phyloP scores from a whole-genome alignment of 345 rosid genomes.

The Salix arbutifolia region DNA sequence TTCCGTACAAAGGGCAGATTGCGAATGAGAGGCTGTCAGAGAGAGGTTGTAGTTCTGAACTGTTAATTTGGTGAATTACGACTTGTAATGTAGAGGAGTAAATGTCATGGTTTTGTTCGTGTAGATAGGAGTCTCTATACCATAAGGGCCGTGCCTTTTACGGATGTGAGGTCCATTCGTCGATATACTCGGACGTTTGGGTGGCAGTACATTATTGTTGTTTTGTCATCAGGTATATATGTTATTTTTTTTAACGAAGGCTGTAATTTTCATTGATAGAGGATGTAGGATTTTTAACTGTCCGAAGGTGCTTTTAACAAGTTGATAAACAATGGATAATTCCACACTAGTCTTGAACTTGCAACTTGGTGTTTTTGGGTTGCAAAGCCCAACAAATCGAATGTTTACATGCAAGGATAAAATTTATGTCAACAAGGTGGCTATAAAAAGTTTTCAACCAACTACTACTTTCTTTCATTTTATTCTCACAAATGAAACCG shows the following conservation, averaged over 20 bases:
- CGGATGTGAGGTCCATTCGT: slow-evolving; percentile 76
- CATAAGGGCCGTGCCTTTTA: slow-evolving; percentile 67
- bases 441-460: too few species aligned
- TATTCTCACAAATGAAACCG: too few species aligned
- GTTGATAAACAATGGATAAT: background rate
- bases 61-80: background rate
- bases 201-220: slow-evolving; percentile 91
- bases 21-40: slow-evolving; percentile 64
- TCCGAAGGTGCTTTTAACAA: background rate
- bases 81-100: background rate
- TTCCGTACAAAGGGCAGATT: slow-evolving; percentile 76
- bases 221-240: slow-evolving; percentile 72
- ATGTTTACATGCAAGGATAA: too few species aligned
- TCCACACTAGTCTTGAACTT: too few species aligned
- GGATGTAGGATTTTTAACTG: background rate
- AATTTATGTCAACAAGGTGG: too few species aligned
- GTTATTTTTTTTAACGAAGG: background rate
- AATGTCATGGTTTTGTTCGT: slow-evolving; percentile 12
- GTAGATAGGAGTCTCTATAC: slow-evolving; percentile 87
- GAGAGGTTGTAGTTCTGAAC: slow-evolving; percentile 51
- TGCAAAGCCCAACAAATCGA: too few species aligned
- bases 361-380: too few species aligned
- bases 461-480: too few species aligned
- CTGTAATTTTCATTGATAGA: background rate
- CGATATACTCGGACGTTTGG: slow-evolving; percentile 90